These are phyloP conservation scores for Alternaria viburni DNA, from an alignment of 2,329 filamentous ascomycete species.

Conservation along the genomic window DNA sequence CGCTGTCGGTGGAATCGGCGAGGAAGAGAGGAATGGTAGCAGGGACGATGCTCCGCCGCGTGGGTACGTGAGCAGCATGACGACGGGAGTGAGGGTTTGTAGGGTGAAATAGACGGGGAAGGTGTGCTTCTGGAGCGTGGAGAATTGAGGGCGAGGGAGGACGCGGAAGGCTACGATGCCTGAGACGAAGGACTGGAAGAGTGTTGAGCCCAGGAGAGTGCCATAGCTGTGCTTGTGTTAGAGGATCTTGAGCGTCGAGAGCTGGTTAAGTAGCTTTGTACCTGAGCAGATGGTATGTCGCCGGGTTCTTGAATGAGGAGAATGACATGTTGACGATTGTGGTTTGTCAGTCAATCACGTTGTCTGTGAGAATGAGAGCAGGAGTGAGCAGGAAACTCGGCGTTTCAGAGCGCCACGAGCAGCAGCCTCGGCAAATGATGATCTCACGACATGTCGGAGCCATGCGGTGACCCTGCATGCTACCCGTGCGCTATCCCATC, in stretches of 20 bases:
- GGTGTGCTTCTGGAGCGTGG: constrained; percentile 73
- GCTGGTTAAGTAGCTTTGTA: constrained; percentile 44
- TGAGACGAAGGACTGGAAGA: constrained; percentile 84
- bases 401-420: not conserved
- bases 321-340: constrained; percentile 50
- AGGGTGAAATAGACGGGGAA: constrained; percentile 91
- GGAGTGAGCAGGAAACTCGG: not conserved
- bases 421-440: constrained; percentile 23
- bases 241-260: not conserved
- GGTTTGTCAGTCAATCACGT: not conserved
- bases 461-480: constrained; percentile 12
- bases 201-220: constrained; percentile 81
- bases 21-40: constrained; percentile 9
- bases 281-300: constrained; percentile 79
- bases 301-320: constrained; percentile 63
- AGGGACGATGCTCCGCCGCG: constrained; percentile 20
- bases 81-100: constrained; percentile 75
- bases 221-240: constrained; percentile 69
- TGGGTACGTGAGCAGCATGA: constrained; percentile 82
- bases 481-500: not conserved
- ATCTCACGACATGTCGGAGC: constrained; percentile 25
- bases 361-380: not conserved
- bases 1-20: constrained; percentile 2
- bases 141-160: constrained; percentile 81
- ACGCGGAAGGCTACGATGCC: constrained; percentile 78